Evolutionary conservation across 1,284 basidiomycete genomes (phyloP), one percentile per base, ranked within the genome.

Genomic region (Apiotrichum siamense): DNA sequence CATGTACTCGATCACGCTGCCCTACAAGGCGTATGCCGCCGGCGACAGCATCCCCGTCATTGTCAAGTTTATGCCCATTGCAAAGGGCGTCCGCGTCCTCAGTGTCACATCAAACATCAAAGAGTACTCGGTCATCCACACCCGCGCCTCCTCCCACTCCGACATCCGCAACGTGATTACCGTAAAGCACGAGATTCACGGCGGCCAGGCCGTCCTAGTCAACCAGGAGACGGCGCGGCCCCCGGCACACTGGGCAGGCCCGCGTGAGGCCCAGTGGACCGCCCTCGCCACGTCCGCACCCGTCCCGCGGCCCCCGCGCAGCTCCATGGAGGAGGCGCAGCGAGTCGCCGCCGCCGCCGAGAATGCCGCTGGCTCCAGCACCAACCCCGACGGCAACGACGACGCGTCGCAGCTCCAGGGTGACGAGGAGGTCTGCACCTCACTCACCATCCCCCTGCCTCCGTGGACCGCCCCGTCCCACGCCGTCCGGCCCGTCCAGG

Each of bases 1-100:
- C 70, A 91, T 91, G 87, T 92, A 92, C 73, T 84, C 85, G 7
- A 82, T 93, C 64, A 74, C 74, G 0, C 55, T 76, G 3, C 74
- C 74, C 11, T 73, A 67, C 66, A 76, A 76, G 59, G 92, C 91
- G 0, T 96, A 87, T 82, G 88, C 89, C 0, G 87, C 85, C 0
- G 90, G 91, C 6, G 90, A 94, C 72, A 80, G 79, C 15, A 77
- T 94, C 49, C 85, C 84, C 0, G 84, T 88, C 0, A 77, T 86
- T 20, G 80, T 90, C 73, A 94, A 93, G 71, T 88, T 94, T 67
- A 83, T 83, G 45, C 91, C 92, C 0, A 76, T 94, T 11, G 77
- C 80, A 35, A 96, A 97, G 70, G 92, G 92, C 12, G 84, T 87
- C 6, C 76, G 78, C 37, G 84, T 96, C 11, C 73, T 83, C 4